These are phyloP conservation scores for Chaetomium olivaceum DNA, from an alignment of 2,329 filamentous ascomycete genomes.

Conservation along the genomic window DNA sequence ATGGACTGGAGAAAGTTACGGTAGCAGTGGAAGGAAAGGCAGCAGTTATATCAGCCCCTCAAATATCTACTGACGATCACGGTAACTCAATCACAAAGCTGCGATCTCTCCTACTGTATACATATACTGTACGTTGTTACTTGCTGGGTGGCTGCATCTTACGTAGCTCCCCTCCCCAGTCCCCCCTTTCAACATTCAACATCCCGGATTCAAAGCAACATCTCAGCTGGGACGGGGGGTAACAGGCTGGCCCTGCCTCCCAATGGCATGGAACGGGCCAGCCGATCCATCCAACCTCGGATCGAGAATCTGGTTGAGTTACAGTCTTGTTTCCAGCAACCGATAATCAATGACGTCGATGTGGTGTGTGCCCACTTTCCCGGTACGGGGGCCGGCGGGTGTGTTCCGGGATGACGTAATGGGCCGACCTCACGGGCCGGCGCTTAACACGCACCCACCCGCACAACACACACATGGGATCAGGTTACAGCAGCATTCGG, in stretches of 20 bases:
- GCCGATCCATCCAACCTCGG: background rate
- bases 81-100: background rate
- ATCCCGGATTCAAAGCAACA: background rate
- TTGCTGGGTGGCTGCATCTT: background rate
- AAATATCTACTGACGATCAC: background rate
- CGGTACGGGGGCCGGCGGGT: background rate
- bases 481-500: background rate
- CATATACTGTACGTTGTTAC: no score
- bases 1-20: no score
- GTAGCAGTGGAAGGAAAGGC: background rate
- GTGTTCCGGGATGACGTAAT: conserved; percentile 7
- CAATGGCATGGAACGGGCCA: background rate
- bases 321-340: no score
- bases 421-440: background rate
- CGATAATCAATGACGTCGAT: conserved; percentile 21
- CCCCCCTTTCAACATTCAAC: no score
- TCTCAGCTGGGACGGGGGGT: background rate
- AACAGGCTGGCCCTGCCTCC: background rate
- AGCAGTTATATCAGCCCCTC: background rate
- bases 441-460: background rate
- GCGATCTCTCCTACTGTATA: background rate
- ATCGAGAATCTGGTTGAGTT: background rate
- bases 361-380: conserved; percentile 2
- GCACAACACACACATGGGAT: no score
- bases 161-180: background rate